Percentiles rank a stretch among this genome's conserved stretches.
phyloP scores from a whole-genome alignment of 2,329 filamentous ascomycete species.

The Pseudogymnoascus sp. region DNA sequence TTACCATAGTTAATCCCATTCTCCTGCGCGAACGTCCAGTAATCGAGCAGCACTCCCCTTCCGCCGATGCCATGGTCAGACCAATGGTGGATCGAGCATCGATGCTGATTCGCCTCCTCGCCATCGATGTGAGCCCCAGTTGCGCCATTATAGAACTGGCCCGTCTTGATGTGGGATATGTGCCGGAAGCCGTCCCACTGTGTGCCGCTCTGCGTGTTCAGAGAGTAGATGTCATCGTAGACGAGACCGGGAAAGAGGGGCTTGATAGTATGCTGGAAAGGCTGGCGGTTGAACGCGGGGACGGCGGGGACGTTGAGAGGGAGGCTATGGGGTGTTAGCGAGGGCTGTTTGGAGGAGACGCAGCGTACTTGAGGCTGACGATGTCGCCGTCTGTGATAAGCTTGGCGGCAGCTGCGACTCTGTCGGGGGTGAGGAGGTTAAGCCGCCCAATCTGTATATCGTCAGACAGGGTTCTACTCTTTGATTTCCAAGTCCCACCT shows the following conservation, averaged over 20 bases:
- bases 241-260: constrained; percentile 27
- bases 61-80: constrained; percentile 43
- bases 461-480: neutral
- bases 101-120: constrained; percentile 19
- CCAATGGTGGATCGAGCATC: constrained; percentile 28
- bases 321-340: constrained; percentile 16
- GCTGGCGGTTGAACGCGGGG: constrained; percentile 30
- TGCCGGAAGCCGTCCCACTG: constrained; percentile 52
- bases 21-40: constrained; percentile 36
- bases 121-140: constrained; percentile 24
- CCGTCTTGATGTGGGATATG: constrained; percentile 20
- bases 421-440: constrained; percentile 39
- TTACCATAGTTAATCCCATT: constrained; percentile 31
- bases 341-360: neutral
- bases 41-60: constrained; percentile 46
- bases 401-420: constrained; percentile 33
- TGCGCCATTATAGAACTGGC: constrained; percentile 25
- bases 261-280: constrained; percentile 29
- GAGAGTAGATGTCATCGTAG: constrained; percentile 53
- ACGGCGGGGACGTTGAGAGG: constrained; percentile 29
- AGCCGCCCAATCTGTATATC: constrained; percentile 34
- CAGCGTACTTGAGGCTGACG: constrained; percentile 31
- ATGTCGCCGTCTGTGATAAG: constrained; percentile 38
- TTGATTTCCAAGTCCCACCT: constrained; percentile 14
- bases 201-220: constrained; percentile 51